Evolutionary conservation across 495 filamentous ascomycete genomes (phyloP).

Genomic region (Podospora pseudoanserina): DNA sequence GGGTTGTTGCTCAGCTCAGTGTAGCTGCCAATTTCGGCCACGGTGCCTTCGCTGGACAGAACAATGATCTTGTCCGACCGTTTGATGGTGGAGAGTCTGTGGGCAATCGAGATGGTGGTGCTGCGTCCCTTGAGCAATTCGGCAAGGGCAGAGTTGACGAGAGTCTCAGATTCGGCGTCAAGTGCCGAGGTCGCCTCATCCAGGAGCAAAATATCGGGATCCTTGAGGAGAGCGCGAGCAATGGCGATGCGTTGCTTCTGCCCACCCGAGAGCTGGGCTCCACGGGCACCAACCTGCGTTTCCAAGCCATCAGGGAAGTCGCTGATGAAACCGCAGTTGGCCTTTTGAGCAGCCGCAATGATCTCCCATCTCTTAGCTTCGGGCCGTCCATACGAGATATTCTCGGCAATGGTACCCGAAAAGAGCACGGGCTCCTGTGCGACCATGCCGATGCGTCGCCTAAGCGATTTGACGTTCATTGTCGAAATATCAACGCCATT

Average conservation of each 20-base stretch:
- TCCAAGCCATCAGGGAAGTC: slow-evolving; percentile 96
- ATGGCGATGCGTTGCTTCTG: slow-evolving; percentile 99
- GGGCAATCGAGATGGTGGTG: slow-evolving; percentile 95
- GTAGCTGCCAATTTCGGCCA: slow-evolving; percentile 87
- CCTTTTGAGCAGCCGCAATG: slow-evolving; percentile 78
- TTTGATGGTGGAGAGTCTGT: slow-evolving; percentile 93
- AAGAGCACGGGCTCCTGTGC: slow-evolving; percentile 95
- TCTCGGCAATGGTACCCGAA: slow-evolving; percentile 92
- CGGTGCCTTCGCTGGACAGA: slow-evolving; percentile 73
- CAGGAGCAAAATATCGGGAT: slow-evolving; percentile 92
- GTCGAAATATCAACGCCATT: slow-evolving; percentile 76
- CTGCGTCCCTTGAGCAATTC: slow-evolving; percentile 78
- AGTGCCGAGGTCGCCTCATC: slow-evolving; percentile 93
- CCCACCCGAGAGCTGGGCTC: slow-evolving; percentile 89
- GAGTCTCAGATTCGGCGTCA: slow-evolving; percentile 95
- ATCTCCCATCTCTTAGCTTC: slow-evolving; percentile 75
- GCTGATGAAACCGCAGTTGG: slow-evolving; percentile 95
- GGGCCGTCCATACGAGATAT: slow-evolving; percentile 91
- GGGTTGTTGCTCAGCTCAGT: slow-evolving; percentile 65
- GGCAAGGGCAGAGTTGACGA: slow-evolving; percentile 84
- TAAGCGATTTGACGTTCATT: slow-evolving; percentile 93
- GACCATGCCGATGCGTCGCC: slow-evolving; percentile 90
- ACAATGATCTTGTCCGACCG: slow-evolving; percentile 90
- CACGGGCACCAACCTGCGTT: slow-evolving; percentile 86
- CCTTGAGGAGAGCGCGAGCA: slow-evolving; percentile 87